Evolutionary conservation across 495 filamentous ascomycete genomes (phyloP).

Genomic region (Articulospora tetracladia): DNA sequence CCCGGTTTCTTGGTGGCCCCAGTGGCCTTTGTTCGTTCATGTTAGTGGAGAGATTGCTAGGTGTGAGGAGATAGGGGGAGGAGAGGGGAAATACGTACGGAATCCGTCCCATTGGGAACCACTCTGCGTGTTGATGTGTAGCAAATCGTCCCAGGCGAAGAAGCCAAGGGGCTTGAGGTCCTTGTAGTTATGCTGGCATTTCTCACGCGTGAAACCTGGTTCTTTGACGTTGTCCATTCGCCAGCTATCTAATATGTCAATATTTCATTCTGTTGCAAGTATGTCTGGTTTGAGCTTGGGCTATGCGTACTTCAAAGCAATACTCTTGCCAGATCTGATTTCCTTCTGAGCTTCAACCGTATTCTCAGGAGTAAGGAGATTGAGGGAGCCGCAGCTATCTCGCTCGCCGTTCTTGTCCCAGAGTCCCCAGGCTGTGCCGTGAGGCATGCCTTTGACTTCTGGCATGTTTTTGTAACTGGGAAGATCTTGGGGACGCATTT

Average conservation of each 20-base stretch:
- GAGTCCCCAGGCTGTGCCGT: constrained; percentile 63
- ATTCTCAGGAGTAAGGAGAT: constrained; percentile 52
- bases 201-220: constrained; percentile 34
- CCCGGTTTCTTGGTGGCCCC: constrained; percentile 35
- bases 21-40: constrained; percentile 25
- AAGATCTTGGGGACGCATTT: constrained; percentile 24
- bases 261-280: not conserved
- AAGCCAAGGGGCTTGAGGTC: constrained; percentile 36
- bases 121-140: constrained; percentile 66
- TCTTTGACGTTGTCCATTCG: constrained; percentile 47
- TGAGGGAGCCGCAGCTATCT: constrained; percentile 53
- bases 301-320: constrained; percentile 51
- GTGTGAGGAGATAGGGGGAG: not conserved
- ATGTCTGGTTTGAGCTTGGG: not conserved
- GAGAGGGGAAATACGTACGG: constrained; percentile 34
- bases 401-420: constrained; percentile 59
- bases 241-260: constrained; percentile 34
- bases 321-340: constrained; percentile 49
- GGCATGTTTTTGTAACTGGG: constrained; percentile 58
- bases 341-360: constrained; percentile 47
- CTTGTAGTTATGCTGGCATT: constrained; percentile 40
- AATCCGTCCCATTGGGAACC: constrained; percentile 73
- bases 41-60: no score
- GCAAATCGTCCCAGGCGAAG: constrained; percentile 57
- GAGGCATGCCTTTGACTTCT: constrained; percentile 52